A percentile compares a stretch with the other conserved stretches of the same genome.
phyloP scores from a whole-genome alignment of 345 rosid genomes.

The Salix dunnii region DNA sequence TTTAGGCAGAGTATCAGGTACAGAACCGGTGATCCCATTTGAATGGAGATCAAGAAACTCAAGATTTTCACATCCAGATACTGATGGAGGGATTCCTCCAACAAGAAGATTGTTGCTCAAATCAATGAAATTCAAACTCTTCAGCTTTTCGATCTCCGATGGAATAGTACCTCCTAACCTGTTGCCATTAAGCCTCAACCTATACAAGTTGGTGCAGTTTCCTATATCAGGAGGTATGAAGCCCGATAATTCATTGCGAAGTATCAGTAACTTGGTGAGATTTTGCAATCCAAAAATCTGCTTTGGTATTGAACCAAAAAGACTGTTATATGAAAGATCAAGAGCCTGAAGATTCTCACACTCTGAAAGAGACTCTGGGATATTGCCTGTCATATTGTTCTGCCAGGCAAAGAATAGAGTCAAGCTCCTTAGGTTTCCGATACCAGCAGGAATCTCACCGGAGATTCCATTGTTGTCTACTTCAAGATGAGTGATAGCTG shows the following conservation, averaged over 20 bases:
- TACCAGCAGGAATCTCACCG: slow-evolving; percentile 64
- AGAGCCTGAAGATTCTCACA: slow-evolving; percentile 82
- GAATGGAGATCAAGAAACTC: slow-evolving; percentile 78
- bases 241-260: slow-evolving; percentile 75
- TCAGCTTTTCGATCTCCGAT: slow-evolving; percentile 61
- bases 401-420: slow-evolving; percentile 87
- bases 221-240: slow-evolving; percentile 79
- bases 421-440: slow-evolving; percentile 66
- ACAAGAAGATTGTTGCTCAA: slow-evolving; percentile 59
- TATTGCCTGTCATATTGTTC: slow-evolving; percentile 69
- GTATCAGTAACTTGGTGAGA: slow-evolving; percentile 75
- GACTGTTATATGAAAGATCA: slow-evolving; percentile 80
- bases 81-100: slow-evolving; percentile 59
- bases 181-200: slow-evolving; percentile 67
- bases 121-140: slow-evolving; percentile 68
- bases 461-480: slow-evolving; percentile 71
- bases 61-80: slow-evolving; percentile 56
- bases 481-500: slow-evolving; percentile 64
- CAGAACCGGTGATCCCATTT: slow-evolving; percentile 63
- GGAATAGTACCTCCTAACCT: slow-evolving; percentile 73
- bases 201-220: slow-evolving; percentile 62
- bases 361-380: slow-evolving; percentile 62
- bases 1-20: slow-evolving; percentile 63
- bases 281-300: slow-evolving; percentile 60
- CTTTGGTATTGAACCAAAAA: slow-evolving; percentile 66